These are phyloP conservation scores for Salix brachista DNA, from an alignment of 345 rosid genomes.

Conservation along the genomic window DNA sequence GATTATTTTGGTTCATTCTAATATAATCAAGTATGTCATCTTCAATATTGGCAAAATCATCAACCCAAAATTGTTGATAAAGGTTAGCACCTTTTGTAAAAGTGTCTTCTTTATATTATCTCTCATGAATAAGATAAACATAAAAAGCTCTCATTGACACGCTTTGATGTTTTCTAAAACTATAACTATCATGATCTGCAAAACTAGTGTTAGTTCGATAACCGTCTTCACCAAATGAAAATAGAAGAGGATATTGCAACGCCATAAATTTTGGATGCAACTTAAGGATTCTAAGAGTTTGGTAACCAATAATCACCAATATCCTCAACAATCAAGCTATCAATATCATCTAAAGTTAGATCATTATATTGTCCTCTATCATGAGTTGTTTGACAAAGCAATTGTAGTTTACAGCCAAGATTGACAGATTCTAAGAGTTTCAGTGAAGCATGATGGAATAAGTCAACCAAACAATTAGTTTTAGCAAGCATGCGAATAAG, in stretches of 20 bases:
- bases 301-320: background rate
- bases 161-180: background rate
- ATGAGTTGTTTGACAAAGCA: background rate
- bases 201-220: background rate
- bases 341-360: background rate
- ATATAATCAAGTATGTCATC: background rate
- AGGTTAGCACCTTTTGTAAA: background rate
- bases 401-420: too few relatives aligned
- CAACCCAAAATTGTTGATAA: background rate
- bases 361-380: background rate
- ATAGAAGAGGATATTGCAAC: background rate
- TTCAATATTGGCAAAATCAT: background rate
- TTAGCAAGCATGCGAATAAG: too few relatives aligned
- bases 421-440: too few relatives aligned
- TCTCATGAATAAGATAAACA: background rate
- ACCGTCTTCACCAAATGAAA: background rate
- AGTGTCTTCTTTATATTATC: background rate
- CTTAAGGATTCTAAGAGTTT: background rate
- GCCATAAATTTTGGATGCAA: background rate
- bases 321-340: background rate
- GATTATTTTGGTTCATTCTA: background rate
- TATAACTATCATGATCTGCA: background rate
- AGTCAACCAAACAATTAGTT: too few relatives aligned
- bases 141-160: background rate
- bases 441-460: too few relatives aligned